These are phyloP conservation scores for Suillus alpinus DNA, from an alignment of 768 basidiomycete genomes.

Conservation along the genomic window DNA sequence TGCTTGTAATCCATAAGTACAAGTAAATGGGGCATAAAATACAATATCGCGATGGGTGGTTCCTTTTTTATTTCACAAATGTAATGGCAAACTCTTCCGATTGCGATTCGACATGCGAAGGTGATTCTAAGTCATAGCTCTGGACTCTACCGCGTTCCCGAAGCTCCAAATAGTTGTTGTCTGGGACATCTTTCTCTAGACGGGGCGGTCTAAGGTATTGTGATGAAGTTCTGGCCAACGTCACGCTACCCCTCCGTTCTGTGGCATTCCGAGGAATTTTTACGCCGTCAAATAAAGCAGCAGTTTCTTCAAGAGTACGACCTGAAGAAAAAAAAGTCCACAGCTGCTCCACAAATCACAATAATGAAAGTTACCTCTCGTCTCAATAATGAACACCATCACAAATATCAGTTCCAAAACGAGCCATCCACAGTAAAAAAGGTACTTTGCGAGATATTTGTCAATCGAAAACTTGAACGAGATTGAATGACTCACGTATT, in stretches of 20 bases:
- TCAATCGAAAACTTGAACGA: neutral
- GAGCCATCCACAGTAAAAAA: constrained; percentile 66
- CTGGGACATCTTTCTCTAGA: constrained; percentile 5
- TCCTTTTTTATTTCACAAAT: neutral
- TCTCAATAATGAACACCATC: constrained; percentile 54
- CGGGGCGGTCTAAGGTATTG: neutral
- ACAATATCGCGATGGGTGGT: constrained; percentile 8
- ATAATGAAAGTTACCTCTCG: constrained; percentile 43
- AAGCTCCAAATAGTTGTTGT: constrained; percentile 8
- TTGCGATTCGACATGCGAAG: constrained; percentile 1
- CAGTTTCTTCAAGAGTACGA: constrained; percentile 71
- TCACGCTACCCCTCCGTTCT: constrained; percentile 43
- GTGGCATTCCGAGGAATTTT: constrained; percentile 36
- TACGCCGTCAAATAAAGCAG: constrained; percentile 65
- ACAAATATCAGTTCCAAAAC: constrained; percentile 59
- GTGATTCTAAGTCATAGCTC: neutral
- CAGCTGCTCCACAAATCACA: constrained; percentile 8
- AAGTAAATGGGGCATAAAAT: constrained; percentile 5
- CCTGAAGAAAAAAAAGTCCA: constrained; percentile 31
- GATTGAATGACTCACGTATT: constrained; percentile 32
- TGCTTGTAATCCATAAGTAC: neutral
- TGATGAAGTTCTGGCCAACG: constrained; percentile 13
- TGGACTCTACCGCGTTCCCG: neutral
- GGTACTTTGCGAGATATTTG: constrained; percentile 34
- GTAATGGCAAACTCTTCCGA: constrained; percentile 9